phyloP scores from a whole-genome alignment of 805 yeast species.

The Yarrowia hollandica region DNA sequence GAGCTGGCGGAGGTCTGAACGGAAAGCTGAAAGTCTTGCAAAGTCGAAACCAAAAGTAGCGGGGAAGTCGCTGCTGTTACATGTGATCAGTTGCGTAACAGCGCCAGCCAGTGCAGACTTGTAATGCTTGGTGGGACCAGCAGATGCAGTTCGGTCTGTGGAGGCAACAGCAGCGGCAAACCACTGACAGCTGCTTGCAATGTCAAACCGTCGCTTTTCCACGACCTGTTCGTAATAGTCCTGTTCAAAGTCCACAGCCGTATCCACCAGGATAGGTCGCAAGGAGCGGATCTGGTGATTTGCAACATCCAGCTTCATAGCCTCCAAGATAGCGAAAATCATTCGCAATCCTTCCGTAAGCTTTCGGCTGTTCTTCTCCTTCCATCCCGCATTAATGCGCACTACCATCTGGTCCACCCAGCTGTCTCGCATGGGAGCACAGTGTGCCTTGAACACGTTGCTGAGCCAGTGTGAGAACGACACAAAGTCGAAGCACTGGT shows the following conservation, averaged over 20 bases:
- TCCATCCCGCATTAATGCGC: conserved; percentile 50
- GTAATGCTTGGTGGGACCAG: conserved; percentile 26
- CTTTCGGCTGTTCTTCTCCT: conserved; percentile 46
- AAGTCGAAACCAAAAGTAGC: conserved; percentile 82
- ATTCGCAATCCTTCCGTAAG: conserved; percentile 75
- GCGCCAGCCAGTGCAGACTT: conserved; percentile 35
- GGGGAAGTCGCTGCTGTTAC: conserved; percentile 68
- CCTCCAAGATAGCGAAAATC: conserved; percentile 80
- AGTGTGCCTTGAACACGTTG: conserved; percentile 76
- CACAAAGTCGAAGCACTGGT: conserved; percentile 65
- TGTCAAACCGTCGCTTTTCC: conserved; percentile 55
- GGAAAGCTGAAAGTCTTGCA: conserved; percentile 67
- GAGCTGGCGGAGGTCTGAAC: conserved; percentile 84
- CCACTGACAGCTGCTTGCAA: conserved; percentile 67
- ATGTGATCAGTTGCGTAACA: conserved; percentile 59
- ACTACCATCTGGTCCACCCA: conserved; percentile 83
- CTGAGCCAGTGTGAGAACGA: conserved; percentile 73
- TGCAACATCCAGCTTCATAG: conserved; percentile 93
- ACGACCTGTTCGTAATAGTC: conserved; percentile 61
- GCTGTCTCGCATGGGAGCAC: conserved; percentile 93
- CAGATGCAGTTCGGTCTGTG: background rate
- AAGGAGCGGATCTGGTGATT: conserved; percentile 87
- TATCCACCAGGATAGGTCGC: conserved; percentile 79
- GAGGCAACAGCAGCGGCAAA: conserved; percentile 28
- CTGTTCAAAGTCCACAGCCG: conserved; percentile 85